Evolutionary conservation across 306 rosid genomes (phyloP).

Genomic region (Vachellia pachyceras): DNA sequence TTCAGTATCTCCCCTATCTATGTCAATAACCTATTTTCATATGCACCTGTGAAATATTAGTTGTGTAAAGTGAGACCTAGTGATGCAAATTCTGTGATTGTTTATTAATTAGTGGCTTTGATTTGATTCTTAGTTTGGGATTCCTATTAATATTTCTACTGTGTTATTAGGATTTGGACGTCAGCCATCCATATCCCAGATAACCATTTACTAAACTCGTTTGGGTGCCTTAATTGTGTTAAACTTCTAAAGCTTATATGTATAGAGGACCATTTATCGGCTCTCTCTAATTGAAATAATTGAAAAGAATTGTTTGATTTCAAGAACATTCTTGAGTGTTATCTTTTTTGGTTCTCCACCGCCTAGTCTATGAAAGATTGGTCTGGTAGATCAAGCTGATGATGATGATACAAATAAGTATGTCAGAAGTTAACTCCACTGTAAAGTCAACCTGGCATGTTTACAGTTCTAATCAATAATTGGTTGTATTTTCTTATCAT

Average conservation of each 20-base stretch:
- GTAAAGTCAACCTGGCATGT: not conserved
- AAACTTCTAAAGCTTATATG: constrained; percentile 3
- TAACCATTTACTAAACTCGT: not conserved
- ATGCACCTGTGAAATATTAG: not conserved
- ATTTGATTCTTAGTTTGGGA: not conserved
- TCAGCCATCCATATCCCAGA: not conserved
- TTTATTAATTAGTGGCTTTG: not conserved
- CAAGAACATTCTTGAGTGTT: not conserved
- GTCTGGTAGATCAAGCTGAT: not conserved
- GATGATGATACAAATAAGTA: not conserved
- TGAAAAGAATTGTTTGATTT: not conserved
- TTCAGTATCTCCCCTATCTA: not conserved
- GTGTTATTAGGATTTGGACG: not conserved
- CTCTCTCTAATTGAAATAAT: not conserved
- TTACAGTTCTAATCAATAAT: not conserved
- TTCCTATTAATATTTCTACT: not conserved
- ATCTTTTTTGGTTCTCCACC: not conserved
- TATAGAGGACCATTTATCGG: not conserved
- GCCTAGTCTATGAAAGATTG: not conserved
- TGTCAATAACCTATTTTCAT: not conserved
- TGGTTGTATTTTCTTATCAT: not conserved
- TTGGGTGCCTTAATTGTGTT: not conserved
- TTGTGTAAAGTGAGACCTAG: not conserved
- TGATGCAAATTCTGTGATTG: not conserved
- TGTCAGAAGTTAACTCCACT: not conserved